A percentile compares a stretch with the other conserved stretches of the same genome.
phyloP scores from a whole-genome alignment of 1,139 yeast species.

The Yamadazyma mexicana region DNA sequence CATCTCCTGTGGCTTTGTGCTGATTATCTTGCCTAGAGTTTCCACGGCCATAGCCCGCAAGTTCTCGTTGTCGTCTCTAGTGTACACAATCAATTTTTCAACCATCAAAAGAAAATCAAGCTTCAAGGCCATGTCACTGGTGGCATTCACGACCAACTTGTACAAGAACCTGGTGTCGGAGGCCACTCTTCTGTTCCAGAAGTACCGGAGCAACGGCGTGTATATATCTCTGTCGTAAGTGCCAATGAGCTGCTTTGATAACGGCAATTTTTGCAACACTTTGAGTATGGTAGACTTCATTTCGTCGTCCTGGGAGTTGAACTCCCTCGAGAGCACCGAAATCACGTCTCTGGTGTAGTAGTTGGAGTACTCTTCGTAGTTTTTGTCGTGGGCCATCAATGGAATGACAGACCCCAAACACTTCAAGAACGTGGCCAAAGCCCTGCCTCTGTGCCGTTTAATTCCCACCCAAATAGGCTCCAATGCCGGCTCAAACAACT shows the following conservation, averaged over 20 bases:
- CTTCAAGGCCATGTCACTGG: conserved; percentile 63
- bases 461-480: conserved; percentile 85
- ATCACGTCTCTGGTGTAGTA: conserved; percentile 78
- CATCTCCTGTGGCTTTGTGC: conserved; percentile 29
- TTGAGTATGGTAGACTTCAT: conserved; percentile 73
- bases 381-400: conserved; percentile 61
- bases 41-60: conserved; percentile 79
- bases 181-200: conserved; percentile 79
- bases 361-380: conserved; percentile 68
- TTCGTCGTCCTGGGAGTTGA: conserved; percentile 83
- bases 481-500: conserved; percentile 67
- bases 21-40: conserved; percentile 46
- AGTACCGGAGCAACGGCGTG: conserved; percentile 64
- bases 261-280: conserved; percentile 33
- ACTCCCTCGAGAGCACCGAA: conserved; percentile 67
- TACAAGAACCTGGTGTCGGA: conserved; percentile 48
- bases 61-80: conserved; percentile 84
- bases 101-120: conserved; percentile 67
- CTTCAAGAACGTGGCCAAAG: conserved; percentile 72
- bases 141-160: conserved; percentile 70
- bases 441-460: conserved; percentile 72
- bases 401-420: conserved; percentile 84
- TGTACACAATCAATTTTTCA: conserved; percentile 53
- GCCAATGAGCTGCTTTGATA: conserved; percentile 28
- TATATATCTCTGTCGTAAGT: conserved; percentile 45